phyloP scores from a whole-genome alignment of 208 protist species.

The Trypanosoma vivax region DNA sequence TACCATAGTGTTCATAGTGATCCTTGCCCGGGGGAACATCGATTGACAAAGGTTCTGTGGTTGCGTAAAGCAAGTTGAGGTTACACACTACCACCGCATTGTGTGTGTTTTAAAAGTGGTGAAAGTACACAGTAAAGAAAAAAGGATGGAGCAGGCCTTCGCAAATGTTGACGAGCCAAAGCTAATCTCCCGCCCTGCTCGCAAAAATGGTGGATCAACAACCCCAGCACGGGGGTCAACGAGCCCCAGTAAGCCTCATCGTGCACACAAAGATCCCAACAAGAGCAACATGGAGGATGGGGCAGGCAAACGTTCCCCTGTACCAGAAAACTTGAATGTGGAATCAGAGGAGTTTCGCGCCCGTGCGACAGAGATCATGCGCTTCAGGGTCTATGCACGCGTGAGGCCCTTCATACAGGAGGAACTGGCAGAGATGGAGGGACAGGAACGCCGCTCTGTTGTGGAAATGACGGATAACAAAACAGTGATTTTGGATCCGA shows the following conservation, averaged over 20 bases:
- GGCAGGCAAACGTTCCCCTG: conserved; percentile 21
- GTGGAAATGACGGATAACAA: conserved; percentile 87
- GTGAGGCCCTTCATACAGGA: conserved; percentile 85
- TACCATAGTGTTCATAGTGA: no score
- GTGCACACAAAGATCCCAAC: conserved; percentile 2
- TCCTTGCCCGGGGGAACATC: no score
- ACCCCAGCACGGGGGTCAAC: conserved; percentile 2
- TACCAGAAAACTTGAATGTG: conserved; percentile 49
- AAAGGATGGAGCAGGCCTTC: conserved; percentile 2
- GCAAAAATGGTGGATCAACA: background rate
- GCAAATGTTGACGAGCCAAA: conserved; percentile 61
- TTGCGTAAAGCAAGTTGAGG: no score
- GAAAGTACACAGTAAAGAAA: background rate
- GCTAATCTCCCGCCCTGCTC: conserved; percentile 37
- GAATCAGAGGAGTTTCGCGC: conserved; percentile 67
- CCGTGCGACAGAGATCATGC: conserved; percentile 80
- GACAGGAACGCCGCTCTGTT: conserved; percentile 73
- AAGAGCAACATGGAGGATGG: background rate
- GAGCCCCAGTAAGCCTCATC: conserved; percentile 3
- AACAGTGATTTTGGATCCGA: conserved; percentile 84
- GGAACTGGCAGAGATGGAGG: conserved; percentile 84
- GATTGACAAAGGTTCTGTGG: no score
- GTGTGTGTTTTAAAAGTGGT: background rate
- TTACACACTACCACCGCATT: no score
- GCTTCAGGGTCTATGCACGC: conserved; percentile 77